Evolutionary conservation across 179 eudicot genomes (phyloP), one percentile per base, ranked within the genome.

Genomic region (Beta lomatogona): DNA sequence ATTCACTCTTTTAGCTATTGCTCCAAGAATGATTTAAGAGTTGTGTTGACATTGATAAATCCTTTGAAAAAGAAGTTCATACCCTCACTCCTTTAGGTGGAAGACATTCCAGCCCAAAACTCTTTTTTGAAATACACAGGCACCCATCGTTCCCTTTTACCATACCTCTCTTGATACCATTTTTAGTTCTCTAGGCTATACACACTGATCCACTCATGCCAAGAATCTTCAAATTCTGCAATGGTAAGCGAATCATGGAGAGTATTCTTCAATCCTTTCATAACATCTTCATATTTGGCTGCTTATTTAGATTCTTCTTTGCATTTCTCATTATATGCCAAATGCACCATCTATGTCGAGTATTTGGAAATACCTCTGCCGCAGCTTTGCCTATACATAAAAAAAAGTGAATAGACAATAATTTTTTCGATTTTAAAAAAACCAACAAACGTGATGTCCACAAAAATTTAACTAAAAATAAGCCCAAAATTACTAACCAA

Each of bases 281-380:
- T 1, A 64, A 95, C 89, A 50, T 31, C 71, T 25, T 66, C 46
- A 31, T 31, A 66, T 66, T 66, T 66, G 16, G 46, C 36, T 66
- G 71, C 61, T 73, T 73, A 46, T 8, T n/a, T 9, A 53, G 45
- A 25, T 54, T 18, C 15, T 73, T 73, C 61, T 77, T 46, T 44
- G 63, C 28, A 59, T 19, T 59, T 19, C 63, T 59, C 71, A 63
- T 46, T 22, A 63, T 19, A 44, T 77, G 55, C 54, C 80, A 77
- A 5, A 77, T 11, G 63, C 80, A 52, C 80, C 73, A 78, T 66
- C 52, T 25, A 44, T 78, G 64, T 11, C 52, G 28, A 50, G 74
- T 25, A 15, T 65, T 65, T 12, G 65, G 80, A 46, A 78, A 78
- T 15, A 28, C 64, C 25, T 48, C n/a, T 0, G 14, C 21, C 12